Evolutionary conservation across 176 grass and related monocot genomes (phyloP).

Genomic region (Oryza officinalis): DNA sequence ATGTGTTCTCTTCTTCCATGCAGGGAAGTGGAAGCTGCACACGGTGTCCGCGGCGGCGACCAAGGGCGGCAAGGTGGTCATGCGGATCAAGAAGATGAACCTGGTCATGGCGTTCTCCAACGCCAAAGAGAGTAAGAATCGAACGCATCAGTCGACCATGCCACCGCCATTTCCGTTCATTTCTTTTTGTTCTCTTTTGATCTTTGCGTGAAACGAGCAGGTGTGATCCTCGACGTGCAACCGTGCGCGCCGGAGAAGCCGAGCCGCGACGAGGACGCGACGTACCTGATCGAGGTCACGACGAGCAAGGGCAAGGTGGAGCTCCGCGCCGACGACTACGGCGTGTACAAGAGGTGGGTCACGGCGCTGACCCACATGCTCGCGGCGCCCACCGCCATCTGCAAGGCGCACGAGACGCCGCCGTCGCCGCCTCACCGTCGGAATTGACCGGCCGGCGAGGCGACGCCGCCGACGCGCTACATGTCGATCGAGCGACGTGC

Average conservation of each 20-base stretch:
- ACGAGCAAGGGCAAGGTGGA: conserved; percentile 90
- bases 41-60: conserved; percentile 69
- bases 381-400: conserved; percentile 66
- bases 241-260: conserved; percentile 59
- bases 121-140: conserved; percentile 67
- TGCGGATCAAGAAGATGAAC: conserved; percentile 88
- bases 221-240: conserved; percentile 62
- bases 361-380: conserved; percentile 89
- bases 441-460: neutral
- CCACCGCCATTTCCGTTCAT: neutral
- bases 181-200: neutral
- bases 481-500: neutral
- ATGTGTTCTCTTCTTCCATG: neutral
- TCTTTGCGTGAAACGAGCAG: conserved; percentile 28
- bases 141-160: too few relatives aligned
- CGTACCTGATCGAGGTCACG: conserved; percentile 69
- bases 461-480: neutral
- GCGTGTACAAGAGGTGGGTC: conserved; percentile 89
- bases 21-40: conserved; percentile 88
- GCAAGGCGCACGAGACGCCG: neutral
- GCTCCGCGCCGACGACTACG: conserved; percentile 77
- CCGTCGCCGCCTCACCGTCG: neutral
- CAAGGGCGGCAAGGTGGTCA: conserved; percentile 69
- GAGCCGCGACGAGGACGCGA: conserved; percentile 46
- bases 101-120: conserved; percentile 78